Conservation (phyloP, 306 rosid genomes). For the Hippophae tibetana region DNA sequence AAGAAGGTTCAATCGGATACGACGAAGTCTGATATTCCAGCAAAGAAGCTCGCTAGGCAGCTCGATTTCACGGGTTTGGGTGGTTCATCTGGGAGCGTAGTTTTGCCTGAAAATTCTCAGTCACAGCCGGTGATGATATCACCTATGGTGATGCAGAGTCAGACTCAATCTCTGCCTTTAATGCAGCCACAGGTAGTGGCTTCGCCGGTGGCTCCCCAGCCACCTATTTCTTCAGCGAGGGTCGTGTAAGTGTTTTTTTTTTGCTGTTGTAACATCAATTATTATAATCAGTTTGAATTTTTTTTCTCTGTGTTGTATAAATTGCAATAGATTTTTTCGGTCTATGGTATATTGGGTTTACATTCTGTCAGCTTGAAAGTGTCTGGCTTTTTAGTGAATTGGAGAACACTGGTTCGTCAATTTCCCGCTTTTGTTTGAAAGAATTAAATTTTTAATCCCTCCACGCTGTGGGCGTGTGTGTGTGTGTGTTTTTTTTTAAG, state of each 20-base stretch:
- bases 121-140: slow-evolving; percentile 6
- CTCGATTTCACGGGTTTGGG: slow-evolving; percentile 74
- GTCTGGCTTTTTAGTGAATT: slow-evolving; percentile 7
- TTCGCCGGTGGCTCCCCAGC: slow-evolving; percentile 35
- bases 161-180: slow-evolving; percentile 12
- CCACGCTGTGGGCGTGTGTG: neutral
- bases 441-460: slow-evolving; percentile 3
- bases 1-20: slow-evolving; percentile 43
- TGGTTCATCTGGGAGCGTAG: slow-evolving; percentile 29
- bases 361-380: slow-evolving; percentile 1
- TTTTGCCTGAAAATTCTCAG: slow-evolving; percentile 33
- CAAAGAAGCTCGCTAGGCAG: slow-evolving; percentile 89
- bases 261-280: neutral
- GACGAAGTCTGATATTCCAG: slow-evolving; percentile 44
- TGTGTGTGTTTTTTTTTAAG: neutral
- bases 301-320: neutral
- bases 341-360: neutral
- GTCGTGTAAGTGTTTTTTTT: slow-evolving; percentile 52
- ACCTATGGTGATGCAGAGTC: slow-evolving; percentile 1
- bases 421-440: neutral
- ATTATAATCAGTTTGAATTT: neutral
- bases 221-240: slow-evolving; percentile 42
- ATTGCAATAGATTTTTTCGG: neutral
- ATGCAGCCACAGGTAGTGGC: slow-evolving; percentile 12
- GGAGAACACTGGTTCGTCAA: slow-evolving; percentile 1